Evolutionary conservation across 192 early-diverging fungal genomes (phyloP), one percentile per base, ranked within the genome.

Genomic region (Obelidium mucronatum): DNA sequence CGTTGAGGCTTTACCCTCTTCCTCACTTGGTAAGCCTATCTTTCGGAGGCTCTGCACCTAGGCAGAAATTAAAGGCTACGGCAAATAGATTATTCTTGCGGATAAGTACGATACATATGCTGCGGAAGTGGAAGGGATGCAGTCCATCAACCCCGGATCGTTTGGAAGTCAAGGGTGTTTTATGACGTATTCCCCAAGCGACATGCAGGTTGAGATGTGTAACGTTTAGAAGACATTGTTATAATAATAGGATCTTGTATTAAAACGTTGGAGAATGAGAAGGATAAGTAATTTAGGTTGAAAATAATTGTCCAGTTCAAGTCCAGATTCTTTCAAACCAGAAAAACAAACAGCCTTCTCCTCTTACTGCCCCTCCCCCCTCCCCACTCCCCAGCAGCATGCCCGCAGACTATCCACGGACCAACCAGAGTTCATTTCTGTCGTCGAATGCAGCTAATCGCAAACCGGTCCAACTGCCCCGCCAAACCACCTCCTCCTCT

Each of bases 71-170:
- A n/a, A 40, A 44, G 2, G 15, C 19, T 33, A 17, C n/a, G 2
- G 36, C 67, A 24, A 13, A 40, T 75, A 93, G 90, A 76, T 97
- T 39, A 87, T 98, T 11, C 82, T 96, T 58, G 95, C 95, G 1
- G 96, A 98, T 79, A 85, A 87, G 67, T 93, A 90, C 77, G 94
- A 95, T 26, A 76, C 89, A n/a, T 98, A 95, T 64, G 80, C 89
- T 61, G 89, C 86, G 13, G 58, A 60, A 31, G 34, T 17, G 63
- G 90, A 94, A 65, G 90, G 86, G 1, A 48, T 15, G 11, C 88
- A 91, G 71, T 87, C 87, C 62, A 84, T 95, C 35, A 96, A 98
- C 76, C 95, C 95, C 2, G 92, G 92, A 6, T 85, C 87, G 3
- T 92, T 92, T 73, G 84, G 89, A 0, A 86, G 82, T 42, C 81